Conservation (phyloP, 176 grass and related monocot species). For the Triticum dicoccoides region DNA sequence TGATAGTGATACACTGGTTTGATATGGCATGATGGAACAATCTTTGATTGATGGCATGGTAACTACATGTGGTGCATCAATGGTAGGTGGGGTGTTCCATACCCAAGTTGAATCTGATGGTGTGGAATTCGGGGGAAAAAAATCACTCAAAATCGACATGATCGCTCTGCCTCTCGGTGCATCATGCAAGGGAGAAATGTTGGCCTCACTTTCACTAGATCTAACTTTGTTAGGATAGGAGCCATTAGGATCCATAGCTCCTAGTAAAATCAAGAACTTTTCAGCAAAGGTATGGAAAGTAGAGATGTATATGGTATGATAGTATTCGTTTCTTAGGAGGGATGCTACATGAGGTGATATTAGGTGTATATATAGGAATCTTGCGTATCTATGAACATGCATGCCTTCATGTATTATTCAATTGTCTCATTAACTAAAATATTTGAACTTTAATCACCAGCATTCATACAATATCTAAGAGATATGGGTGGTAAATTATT, state of each 20-base stretch:
- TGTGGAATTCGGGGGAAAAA: neutral
- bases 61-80: neutral
- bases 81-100: neutral
- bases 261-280: neutral
- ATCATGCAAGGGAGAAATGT: neutral
- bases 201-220: neutral
- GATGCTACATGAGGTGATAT: neutral
- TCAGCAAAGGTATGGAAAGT: neutral
- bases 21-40: neutral
- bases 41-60: too few species aligned
- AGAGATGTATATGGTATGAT: neutral
- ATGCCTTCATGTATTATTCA: neutral
- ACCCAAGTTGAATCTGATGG: neutral
- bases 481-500: neutral
- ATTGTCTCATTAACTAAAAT: neutral
- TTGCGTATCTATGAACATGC: neutral
- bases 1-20: neutral
- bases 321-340: neutral
- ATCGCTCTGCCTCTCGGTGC: neutral
- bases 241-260: neutral
- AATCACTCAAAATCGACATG: neutral
- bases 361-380: neutral
- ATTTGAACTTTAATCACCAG: neutral
- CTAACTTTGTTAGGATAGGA: neutral
- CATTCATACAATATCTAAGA: neutral